Conservation (phyloP, 1,284 basidiomycete species). For the Moesziomyces globuligerus region DNA sequence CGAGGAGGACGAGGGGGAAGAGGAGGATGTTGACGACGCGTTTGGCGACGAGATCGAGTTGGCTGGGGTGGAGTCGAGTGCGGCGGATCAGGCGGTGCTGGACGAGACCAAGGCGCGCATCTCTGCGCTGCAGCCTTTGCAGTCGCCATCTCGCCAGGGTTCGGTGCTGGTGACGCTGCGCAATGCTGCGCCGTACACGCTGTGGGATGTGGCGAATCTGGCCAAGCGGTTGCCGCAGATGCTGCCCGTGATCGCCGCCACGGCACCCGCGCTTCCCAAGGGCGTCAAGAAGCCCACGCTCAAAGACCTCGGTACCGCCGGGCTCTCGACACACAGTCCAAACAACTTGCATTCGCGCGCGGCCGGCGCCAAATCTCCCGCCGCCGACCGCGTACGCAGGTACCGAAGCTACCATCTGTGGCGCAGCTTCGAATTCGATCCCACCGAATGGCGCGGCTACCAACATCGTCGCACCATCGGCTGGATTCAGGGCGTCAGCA, state of each 20-base stretch:
- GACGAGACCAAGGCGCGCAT: slow-evolving; percentile 28
- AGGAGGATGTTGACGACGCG: slow-evolving; percentile 10
- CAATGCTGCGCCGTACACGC: slow-evolving; percentile 85
- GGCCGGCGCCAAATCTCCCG: slow-evolving; percentile 15
- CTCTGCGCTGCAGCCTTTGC: slow-evolving; percentile 70
- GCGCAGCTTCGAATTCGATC: slow-evolving; percentile 83
- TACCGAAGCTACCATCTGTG: slow-evolving; percentile 75
- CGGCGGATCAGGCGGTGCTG: slow-evolving; percentile 57
- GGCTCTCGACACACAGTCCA: slow-evolving; percentile 32
- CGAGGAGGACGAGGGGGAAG: slow-evolving; percentile 31
- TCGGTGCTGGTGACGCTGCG: slow-evolving; percentile 87
- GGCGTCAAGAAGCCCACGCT: slow-evolving; percentile 44
- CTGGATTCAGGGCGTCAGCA: slow-evolving; percentile 68
- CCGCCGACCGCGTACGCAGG: slow-evolving; percentile 73
- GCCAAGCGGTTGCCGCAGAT: slow-evolving; percentile 36
- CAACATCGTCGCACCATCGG: slow-evolving; percentile 92
- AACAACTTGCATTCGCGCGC: slow-evolving; percentile 33
- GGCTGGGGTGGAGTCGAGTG: too few relatives aligned
- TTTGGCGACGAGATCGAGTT: slow-evolving; percentile 8
- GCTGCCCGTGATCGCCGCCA: slow-evolving; percentile 73
- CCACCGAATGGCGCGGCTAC: slow-evolving; percentile 81
- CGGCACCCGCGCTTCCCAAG: slow-evolving; percentile 56
- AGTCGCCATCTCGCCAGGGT: slow-evolving; percentile 68
- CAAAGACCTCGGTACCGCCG: slow-evolving; percentile 29
- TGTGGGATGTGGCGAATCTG: slow-evolving; percentile 74